Conservation (phyloP, 1,284 basidiomycete genomes). For the Cutaneotrichosporon spelunceum region DNA sequence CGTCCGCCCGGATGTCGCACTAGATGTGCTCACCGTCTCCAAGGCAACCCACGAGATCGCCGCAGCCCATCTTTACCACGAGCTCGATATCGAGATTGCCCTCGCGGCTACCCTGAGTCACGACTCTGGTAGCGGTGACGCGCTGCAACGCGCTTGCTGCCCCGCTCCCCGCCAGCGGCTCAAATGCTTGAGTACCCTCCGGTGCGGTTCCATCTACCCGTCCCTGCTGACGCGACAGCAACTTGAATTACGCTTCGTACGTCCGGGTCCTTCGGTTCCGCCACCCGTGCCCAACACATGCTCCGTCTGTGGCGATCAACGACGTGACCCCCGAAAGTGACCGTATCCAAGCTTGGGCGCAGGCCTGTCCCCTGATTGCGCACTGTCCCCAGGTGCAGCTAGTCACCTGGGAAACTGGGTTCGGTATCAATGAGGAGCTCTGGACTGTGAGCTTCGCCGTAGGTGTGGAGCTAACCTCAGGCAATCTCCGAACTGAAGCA, state of each 20-base stretch:
- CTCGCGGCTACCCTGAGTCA: slow-evolving; percentile 17
- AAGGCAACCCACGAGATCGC: slow-evolving; percentile 5
- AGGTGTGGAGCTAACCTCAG: slow-evolving; percentile 6
- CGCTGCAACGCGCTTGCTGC: slow-evolving; percentile 13
- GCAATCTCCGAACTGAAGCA: slow-evolving; percentile 10
- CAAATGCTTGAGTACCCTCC: slow-evolving; percentile 10
- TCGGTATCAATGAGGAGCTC: slow-evolving; percentile 18
- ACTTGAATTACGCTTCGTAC: slow-evolving; percentile 10
- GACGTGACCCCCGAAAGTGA: slow-evolving; percentile 14
- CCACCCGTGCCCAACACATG: slow-evolving; percentile 20
- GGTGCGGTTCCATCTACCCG: slow-evolving; percentile 7
- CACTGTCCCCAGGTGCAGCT: slow-evolving; percentile 13
- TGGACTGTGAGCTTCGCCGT: slow-evolving; percentile 15
- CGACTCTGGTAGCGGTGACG: neutral
- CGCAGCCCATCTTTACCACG: slow-evolving; percentile 10
- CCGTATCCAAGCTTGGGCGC: slow-evolving; percentile 18
- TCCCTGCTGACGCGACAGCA: slow-evolving; percentile 4
- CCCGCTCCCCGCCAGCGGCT: slow-evolving; percentile 9
- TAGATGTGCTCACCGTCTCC: slow-evolving; percentile 13
- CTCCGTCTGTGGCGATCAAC: slow-evolving; percentile 8
- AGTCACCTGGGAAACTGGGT: slow-evolving; percentile 22
- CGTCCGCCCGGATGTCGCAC: neutral
- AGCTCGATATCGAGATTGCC: slow-evolving; percentile 19
- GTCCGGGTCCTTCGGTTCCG: slow-evolving; percentile 21
- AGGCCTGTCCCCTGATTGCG: slow-evolving; percentile 15